Evolutionary conservation across 2,329 filamentous ascomycete genomes (phyloP), one percentile per base, ranked within the genome.

Genomic region (Aspergillus aculeatinus): DNA sequence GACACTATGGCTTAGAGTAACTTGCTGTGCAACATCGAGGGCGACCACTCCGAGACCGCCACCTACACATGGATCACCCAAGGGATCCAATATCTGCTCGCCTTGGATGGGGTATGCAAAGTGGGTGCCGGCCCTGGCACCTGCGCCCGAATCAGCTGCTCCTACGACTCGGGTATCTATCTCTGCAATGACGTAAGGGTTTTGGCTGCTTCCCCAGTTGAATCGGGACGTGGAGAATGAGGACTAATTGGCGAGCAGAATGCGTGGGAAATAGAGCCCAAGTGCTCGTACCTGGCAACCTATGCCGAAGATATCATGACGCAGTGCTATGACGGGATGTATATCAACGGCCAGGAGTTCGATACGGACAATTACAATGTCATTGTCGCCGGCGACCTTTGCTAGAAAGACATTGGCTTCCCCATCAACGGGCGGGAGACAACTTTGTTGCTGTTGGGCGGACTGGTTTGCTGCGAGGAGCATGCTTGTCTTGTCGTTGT

Each of bases 111-210:
- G 2, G 42, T n/a, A 6, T 56, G 54, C n/a, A 31, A 31, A 5
- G 44, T 56, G 3, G 27, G n/a, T 7, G 29, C 27, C 7, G 54
- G 54, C 4, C 54, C 54, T 2, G 6, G 14, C 14, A 29, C 23
- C 6, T 56, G 54, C 35, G 47, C 54, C 14, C 16, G 54, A 11
- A 56, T 56, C 27, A 56, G 54, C 29, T 49, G 44, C 27, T 56
- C 54, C 16, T 56, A 56, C 19, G 19, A 56, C 27, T 23, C 54
- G 5, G 54, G 27, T 10, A 49, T 49, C 9, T 49, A 7, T 16
- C 42, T 56, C 12, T 56, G 54, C 21, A 56, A 56, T 56, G 54
- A 56, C 49, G 47, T 52, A 42, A 9, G 51, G 21, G 21, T 21
- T 39, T 23, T 9, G 27, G 27, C 27, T 10, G 27, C 27, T 29